Base-by-base conservation (phyloP, 2,329 filamentous ascomycete genomes). In the Claviceps cyperi region DNA sequence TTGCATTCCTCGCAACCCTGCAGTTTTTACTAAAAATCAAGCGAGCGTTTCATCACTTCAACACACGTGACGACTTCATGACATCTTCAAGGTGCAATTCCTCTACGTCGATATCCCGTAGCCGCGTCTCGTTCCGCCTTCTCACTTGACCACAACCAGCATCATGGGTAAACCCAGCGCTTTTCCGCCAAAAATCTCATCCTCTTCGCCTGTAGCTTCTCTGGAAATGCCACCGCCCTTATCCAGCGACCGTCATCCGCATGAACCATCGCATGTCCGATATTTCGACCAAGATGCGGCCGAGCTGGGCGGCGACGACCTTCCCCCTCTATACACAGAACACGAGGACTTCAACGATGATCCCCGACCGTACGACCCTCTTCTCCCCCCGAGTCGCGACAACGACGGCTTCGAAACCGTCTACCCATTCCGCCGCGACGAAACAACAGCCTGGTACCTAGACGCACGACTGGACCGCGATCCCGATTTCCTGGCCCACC, bases 291-390 rank as follows among this genome's bases (percentile, higher is more conserved):
- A 66, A 44, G 67, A 69, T 50, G 57, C 61, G 0, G 59, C 64
- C 32, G 63, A 68, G 38, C 56, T 66, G 44, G 54, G 57, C 13
- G 54, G 57, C 46, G 65, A 71, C 51, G 69, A 73, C 52, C 63
- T 73, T 2, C 72, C 71, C 8, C 72, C 72, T 1, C 65, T 70
- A 24, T 75, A 75, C 54, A 59, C 59, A 52, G 66, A 71, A 43
- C 66, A 71, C 39, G 58, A 58, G 17, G 54, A 55, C 7, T 53
- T 51, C 50, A 43, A 45, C 43, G 54, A 52, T 35, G 36, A 40
- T 46, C 24, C 49, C 15, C 50, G 35, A 4, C 51, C 54, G 40
- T 51, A 57, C 17, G 52, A 62, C 49, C 62, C 60, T 14, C 58
- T 64, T 11, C 37, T 58, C 43, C 58, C 59, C 8, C 50, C 47